These are phyloP conservation scores for Cyanidioschyzon merolae DNA, from an alignment of 23 red algal species.

Conservation along the genomic window DNA sequence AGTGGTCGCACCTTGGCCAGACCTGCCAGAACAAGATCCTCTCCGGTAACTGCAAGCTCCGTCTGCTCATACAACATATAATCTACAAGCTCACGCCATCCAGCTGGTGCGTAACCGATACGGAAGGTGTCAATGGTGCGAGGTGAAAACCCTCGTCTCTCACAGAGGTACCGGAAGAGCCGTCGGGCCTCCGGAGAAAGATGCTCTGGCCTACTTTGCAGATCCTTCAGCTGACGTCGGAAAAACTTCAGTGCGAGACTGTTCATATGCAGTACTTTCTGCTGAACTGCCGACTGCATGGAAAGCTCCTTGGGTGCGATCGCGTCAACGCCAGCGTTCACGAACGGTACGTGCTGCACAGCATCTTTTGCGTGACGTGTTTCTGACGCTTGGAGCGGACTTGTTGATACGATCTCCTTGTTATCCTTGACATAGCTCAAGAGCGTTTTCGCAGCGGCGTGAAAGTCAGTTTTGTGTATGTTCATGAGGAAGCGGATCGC, in stretches of 20 bases:
- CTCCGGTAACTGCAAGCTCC: not conserved
- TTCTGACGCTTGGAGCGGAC: not conserved
- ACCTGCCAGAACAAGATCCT: conserved; percentile 38
- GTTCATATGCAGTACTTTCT: conserved; percentile 14
- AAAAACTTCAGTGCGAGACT: not conserved
- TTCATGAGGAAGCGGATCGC: conserved; percentile 44
- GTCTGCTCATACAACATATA: conserved; percentile 26
- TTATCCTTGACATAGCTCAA: not conserved
- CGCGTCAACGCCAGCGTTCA: not conserved
- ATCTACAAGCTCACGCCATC: not conserved
- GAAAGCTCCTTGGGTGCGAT: not conserved
- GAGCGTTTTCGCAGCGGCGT: conserved; percentile 35
- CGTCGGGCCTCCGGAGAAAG: not conserved
- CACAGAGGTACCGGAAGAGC: not conserved
- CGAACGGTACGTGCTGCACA: not conserved
- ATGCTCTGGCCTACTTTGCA: not conserved
- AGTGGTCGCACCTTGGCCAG: conserved; percentile 7
- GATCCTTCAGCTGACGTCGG: not conserved
- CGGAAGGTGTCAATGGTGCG: conserved; percentile 24
- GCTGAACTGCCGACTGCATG: conserved; percentile 19
- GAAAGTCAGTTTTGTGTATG: conserved; percentile 18
- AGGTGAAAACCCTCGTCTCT: conserved; percentile 14
- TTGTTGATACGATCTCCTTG: not conserved
- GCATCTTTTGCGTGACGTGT: not conserved
- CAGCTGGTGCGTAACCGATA: conserved; percentile 34